These are phyloP conservation scores for Komagataella kurtzmanii DNA, from an alignment of 805 yeast species.

Conservation along the genomic window DNA sequence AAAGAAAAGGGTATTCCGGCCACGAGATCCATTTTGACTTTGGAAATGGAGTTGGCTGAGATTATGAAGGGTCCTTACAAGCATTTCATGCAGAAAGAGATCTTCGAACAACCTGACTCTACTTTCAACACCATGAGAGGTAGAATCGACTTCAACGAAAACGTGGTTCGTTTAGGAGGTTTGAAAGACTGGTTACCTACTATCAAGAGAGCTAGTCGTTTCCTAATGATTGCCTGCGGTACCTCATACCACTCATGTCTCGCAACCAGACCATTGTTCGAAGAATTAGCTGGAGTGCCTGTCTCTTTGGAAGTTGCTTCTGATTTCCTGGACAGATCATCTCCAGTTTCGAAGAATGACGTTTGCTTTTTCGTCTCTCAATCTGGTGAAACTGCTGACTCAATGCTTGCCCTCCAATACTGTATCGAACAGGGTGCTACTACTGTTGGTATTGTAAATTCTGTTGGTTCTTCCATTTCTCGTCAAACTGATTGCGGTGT, in stretches of 20 bases:
- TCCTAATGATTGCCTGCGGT: constrained; percentile 98
- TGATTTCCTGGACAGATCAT: constrained; percentile 84
- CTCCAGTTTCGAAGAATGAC: constrained; percentile 98
- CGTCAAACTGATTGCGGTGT: constrained; percentile 99
- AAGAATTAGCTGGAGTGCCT: constrained; percentile 91
- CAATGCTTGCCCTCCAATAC: constrained; percentile 88
- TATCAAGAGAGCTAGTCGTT: constrained; percentile 86
- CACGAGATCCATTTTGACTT: constrained; percentile 88
- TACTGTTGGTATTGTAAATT: constrained; percentile 93
- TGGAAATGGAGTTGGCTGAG: constrained; percentile 93
- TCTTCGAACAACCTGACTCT: constrained; percentile 97
- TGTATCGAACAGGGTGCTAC: constrained; percentile 95
- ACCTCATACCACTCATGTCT: constrained; percentile 97
- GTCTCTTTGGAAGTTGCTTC: constrained; percentile 89
- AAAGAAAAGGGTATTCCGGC: constrained; percentile 83
- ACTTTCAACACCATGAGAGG: constrained; percentile 99
- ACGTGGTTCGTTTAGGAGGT: constrained; percentile 78
- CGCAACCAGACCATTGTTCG: constrained; percentile 93
- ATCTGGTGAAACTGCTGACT: constrained; percentile 98
- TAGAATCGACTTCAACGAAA: constrained; percentile 82
- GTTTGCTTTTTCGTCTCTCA: constrained; percentile 96
- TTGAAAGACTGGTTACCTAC: constrained; percentile 72
- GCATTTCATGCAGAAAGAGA: constrained; percentile 98
- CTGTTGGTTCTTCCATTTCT: constrained; percentile 94
- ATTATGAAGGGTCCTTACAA: constrained; percentile 95